Conservation (phyloP, 169 alveolate species). For the Amoebophrya sp. region DNA sequence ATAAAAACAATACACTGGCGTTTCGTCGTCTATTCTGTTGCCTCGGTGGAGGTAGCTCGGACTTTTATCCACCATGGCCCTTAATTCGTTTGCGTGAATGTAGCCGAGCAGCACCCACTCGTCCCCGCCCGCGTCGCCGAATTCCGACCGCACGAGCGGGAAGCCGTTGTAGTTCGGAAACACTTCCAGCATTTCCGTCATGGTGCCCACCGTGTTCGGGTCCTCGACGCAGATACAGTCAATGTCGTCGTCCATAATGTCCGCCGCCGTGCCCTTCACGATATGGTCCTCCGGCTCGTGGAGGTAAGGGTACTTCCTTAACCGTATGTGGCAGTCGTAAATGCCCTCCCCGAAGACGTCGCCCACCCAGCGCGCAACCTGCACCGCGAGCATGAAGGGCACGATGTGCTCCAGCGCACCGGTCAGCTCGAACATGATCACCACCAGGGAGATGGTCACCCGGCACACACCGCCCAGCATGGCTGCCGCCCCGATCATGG, state of each 20-base stretch:
- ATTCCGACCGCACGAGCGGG: not conserved
- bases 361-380: not conserved
- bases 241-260: not conserved
- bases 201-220: not conserved
- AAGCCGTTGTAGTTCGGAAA: constrained; percentile 9
- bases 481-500: constrained; percentile 27
- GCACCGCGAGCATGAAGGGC: constrained; percentile 31
- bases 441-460: constrained; percentile 24
- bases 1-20: no score
- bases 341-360: not conserved
- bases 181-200: not conserved
- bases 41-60: not conserved
- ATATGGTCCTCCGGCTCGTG: not conserved
- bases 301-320: not conserved
- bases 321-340: constrained; percentile 18
- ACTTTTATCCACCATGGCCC: not conserved
- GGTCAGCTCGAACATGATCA: constrained; percentile 29
- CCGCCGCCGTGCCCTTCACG: not conserved
- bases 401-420: constrained; percentile 32
- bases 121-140: not conserved
- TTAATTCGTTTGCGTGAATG: not conserved
- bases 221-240: constrained; percentile 22
- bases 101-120: not conserved
- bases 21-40: not conserved
- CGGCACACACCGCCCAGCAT: constrained; percentile 33